Conservation (phyloP, 2,329 filamentous ascomycete species). For the Hypocreales sp. region DNA sequence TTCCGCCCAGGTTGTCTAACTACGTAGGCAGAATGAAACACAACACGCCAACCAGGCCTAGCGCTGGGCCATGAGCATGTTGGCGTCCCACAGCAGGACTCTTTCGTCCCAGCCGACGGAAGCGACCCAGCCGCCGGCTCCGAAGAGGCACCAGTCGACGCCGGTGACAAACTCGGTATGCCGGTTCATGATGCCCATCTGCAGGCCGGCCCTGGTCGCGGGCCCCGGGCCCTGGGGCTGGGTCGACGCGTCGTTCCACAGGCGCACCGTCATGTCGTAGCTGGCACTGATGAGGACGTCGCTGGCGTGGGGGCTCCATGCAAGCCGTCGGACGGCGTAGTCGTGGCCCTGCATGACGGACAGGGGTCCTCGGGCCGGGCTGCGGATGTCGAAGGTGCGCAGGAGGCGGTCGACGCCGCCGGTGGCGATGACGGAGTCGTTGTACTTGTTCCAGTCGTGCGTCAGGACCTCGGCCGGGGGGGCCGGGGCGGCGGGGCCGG, state of each 20-base stretch:
- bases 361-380: conserved; percentile 55
- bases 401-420: conserved; percentile 80
- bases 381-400: conserved; percentile 80
- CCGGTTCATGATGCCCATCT: conserved; percentile 75
- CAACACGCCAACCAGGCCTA: too few species aligned
- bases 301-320: conserved; percentile 88
- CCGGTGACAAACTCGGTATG: conserved; percentile 96
- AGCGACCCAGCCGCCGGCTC: conserved; percentile 87
- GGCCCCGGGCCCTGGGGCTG: conserved; percentile 18
- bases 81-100: conserved; percentile 84
- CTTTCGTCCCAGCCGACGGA: conserved; percentile 90
- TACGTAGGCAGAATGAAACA: too few species aligned
- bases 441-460: conserved; percentile 99
- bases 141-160: conserved; percentile 96
- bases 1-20: too few species aligned
- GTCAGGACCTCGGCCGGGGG: conserved; percentile 76
- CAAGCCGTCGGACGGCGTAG: conserved; percentile 72
- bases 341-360: conserved; percentile 70
- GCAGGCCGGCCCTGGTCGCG: conserved; percentile 39
- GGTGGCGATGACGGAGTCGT: conserved; percentile 67
- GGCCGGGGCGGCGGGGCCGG: conserved; percentile 19
- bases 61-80: conserved; percentile 23
- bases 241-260: conserved; percentile 67
- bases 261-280: conserved; percentile 94
- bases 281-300: conserved; percentile 78